phyloP scores from a whole-genome alignment of 768 basidiomycete species.

The Mycena chlorophos region DNA sequence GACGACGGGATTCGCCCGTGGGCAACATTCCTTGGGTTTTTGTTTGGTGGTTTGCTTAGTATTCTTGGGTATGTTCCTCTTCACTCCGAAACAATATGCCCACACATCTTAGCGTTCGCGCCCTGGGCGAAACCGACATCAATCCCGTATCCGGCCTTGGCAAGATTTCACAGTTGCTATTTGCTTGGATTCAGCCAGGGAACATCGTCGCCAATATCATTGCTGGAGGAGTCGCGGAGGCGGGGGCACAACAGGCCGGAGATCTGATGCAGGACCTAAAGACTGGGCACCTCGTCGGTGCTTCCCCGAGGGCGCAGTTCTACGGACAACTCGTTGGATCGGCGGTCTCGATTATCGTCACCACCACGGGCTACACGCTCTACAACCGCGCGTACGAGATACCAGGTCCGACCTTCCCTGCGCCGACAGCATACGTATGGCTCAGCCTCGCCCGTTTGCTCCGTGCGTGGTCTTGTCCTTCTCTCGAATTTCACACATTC shows the following conservation, averaged over 20 bases:
- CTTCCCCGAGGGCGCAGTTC: slow-evolving; percentile 92
- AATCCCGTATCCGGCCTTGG: slow-evolving; percentile 92
- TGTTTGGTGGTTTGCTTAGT: slow-evolving; percentile 80
- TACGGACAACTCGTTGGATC: slow-evolving; percentile 93
- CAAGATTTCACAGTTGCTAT: slow-evolving; percentile 91
- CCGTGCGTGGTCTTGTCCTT: slow-evolving; percentile 46
- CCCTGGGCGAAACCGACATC: slow-evolving; percentile 93
- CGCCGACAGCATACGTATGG: slow-evolving; percentile 96
- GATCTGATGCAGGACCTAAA: slow-evolving; percentile 99
- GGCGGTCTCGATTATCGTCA: slow-evolving; percentile 83
- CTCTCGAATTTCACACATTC: slow-evolving; percentile 14
- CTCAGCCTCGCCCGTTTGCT: slow-evolving; percentile 71
- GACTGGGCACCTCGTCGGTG: slow-evolving; percentile 89
- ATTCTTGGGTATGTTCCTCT: slow-evolving; percentile 73
- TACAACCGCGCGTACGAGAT: slow-evolving; percentile 88
- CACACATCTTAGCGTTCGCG: slow-evolving; percentile 94
- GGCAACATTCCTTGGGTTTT: slow-evolving; percentile 86
- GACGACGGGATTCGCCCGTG: slow-evolving; percentile 90
- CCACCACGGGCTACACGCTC: slow-evolving; percentile 81
- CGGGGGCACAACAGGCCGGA: slow-evolving; percentile 94
- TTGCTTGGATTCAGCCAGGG: slow-evolving; percentile 91
- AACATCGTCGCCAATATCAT: slow-evolving; percentile 98
- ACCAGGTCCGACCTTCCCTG: slow-evolving; percentile 93
- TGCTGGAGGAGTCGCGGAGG: slow-evolving; percentile 94
- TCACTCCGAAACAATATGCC: too few relatives aligned